phyloP scores from a whole-genome alignment of 345 rosid genomes.

The Orychophragmus violaceus region DNA sequence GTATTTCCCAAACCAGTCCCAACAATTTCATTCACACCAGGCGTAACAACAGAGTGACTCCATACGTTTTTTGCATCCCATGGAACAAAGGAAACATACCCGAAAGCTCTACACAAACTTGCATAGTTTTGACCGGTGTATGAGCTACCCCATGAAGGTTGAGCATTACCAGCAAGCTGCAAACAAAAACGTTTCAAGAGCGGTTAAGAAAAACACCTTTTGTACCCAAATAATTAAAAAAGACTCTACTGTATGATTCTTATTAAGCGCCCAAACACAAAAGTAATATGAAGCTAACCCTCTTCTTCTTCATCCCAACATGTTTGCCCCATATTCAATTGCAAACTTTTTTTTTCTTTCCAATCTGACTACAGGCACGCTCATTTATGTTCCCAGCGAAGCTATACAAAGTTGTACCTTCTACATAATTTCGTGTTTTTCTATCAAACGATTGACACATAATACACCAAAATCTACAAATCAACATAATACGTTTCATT shows the following conservation, averaged over 20 bases:
- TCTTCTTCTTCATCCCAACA: background rate
- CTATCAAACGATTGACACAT: background rate
- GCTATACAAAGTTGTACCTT: background rate
- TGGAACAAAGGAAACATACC: conserved; percentile 8
- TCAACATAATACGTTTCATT: background rate
- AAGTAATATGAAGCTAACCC: background rate
- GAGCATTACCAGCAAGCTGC: conserved; percentile 31
- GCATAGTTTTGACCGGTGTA: conserved; percentile 26
- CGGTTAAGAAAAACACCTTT: too few species aligned
- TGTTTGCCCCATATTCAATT: background rate
- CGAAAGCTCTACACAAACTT: conserved; percentile 21
- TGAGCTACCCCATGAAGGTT: conserved; percentile 21
- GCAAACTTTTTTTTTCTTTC: too few species aligned
- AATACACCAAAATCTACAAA: background rate
- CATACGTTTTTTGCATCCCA: background rate
- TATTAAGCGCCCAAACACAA: background rate
- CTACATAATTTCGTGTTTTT: background rate
- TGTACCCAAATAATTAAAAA: too few species aligned
- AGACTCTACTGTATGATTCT: too few species aligned
- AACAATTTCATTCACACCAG: conserved; percentile 23
- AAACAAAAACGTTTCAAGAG: too few species aligned
- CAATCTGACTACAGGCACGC: too few species aligned
- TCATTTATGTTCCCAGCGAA: too few species aligned
- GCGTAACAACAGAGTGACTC: background rate
- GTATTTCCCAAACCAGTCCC: conserved; percentile 22